Evolutionary conservation across 352 stramenopile species (phyloP).

Genomic region (Globisporangium paddicum): DNA sequence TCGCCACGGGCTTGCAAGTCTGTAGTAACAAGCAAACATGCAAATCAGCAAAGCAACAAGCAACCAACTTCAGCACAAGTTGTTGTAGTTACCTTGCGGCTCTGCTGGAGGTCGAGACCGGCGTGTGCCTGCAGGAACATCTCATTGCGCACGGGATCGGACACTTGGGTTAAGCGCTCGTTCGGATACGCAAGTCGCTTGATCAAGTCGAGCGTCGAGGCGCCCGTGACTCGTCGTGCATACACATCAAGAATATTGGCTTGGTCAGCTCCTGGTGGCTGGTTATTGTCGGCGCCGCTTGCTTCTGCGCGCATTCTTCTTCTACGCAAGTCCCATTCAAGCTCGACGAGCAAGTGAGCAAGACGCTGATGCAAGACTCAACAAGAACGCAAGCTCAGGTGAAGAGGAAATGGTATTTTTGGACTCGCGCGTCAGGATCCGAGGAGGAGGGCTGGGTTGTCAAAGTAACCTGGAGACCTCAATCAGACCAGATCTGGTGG

Average conservation of each 20-base stretch:
- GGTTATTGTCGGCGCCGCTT: neutral
- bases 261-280: neutral
- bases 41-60: neutral
- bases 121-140: conserved; percentile 33
- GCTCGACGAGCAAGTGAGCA: neutral
- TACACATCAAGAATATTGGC: conserved; percentile 21
- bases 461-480: neutral
- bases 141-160: conserved; percentile 32
- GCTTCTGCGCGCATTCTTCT: conserved; percentile 3
- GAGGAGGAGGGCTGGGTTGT: neutral
- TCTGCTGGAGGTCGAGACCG: conserved; percentile 10
- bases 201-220: conserved; percentile 66
- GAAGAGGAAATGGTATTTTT: conserved; percentile 1
- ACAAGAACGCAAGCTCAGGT: neutral
- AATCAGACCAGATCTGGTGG: neutral
- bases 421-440: neutral
- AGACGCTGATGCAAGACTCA: neutral
- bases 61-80: neutral
- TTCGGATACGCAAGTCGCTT: conserved; percentile 20
- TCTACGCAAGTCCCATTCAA: conserved; percentile 4
- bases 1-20: conserved; percentile 11
- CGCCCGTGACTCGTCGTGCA: conserved; percentile 17
- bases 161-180: neutral
- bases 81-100: conserved; percentile 5
- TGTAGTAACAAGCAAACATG: neutral